Evolutionary conservation across 2,329 filamentous ascomycete species (phyloP).

Genomic region (Emergomyces orientalis): DNA sequence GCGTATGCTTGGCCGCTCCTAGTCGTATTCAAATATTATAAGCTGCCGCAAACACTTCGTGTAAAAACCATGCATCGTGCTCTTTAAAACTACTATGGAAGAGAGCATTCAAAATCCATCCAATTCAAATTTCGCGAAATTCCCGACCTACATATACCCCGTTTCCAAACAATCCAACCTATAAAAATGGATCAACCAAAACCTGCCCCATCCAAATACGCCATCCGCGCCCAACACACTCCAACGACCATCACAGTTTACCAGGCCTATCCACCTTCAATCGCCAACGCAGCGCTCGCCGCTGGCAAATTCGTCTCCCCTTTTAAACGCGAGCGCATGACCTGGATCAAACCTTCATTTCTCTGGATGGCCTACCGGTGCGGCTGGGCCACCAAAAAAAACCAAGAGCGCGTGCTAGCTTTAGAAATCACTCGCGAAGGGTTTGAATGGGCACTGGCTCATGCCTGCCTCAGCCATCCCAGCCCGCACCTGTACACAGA

Average conservation of each 20-base stretch:
- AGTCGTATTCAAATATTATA: too few relatives aligned
- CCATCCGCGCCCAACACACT: conserved; percentile 47
- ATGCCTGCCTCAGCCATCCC: conserved; percentile 24
- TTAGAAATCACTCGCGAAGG: conserved; percentile 45
- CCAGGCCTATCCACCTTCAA: conserved; percentile 49
- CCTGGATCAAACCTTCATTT: conserved; percentile 57
- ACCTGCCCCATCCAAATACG: conserved; percentile 28
- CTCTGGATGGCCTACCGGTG: conserved; percentile 56
- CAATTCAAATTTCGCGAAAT: too few relatives aligned
- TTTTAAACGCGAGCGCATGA: conserved; percentile 50
- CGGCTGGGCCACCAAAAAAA: conserved; percentile 49
- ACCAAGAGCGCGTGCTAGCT: conserved; percentile 50
- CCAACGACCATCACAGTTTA: conserved; percentile 50
- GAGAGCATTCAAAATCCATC: neutral
- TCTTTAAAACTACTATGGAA: neutral
- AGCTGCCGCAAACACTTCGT: neutral
- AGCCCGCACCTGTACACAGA: conserved; percentile 12
- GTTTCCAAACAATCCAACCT: neutral
- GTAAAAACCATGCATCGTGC: neutral
- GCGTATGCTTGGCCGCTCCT: too few relatives aligned
- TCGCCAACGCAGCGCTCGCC: conserved; percentile 45
- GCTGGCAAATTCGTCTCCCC: conserved; percentile 44
- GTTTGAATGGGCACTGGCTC: conserved; percentile 42
- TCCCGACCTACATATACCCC: neutral
- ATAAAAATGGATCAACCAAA: neutral